Percentiles rank a stretch among this genome's conserved stretches.
Evolutionary conservation across 2,329 filamentous ascomycete genomes (phyloP).

Genomic region (Dactylonectria macrodidyma): DNA sequence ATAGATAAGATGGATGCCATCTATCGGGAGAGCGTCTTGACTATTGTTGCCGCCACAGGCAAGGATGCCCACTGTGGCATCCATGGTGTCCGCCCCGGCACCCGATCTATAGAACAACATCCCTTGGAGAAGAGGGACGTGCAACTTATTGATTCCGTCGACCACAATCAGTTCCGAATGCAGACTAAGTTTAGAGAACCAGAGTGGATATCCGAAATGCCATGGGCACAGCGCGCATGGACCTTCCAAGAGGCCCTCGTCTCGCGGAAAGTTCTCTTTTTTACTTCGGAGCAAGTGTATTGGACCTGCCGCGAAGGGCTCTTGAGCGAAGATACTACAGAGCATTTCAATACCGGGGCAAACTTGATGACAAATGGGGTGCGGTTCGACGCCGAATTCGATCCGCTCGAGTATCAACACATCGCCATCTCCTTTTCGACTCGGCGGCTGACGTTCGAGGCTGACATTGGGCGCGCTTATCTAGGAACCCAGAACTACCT

Average conservation of each 20-base stretch:
- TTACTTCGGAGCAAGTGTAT: conserved; percentile 20
- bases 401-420: conserved; percentile 7
- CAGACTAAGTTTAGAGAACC: conserved; percentile 11
- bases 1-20: conserved; percentile 24
- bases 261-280: conserved; percentile 13
- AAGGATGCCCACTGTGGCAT: conserved; percentile 7
- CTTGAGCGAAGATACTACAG: conserved; percentile 13
- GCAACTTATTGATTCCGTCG: conserved; percentile 14
- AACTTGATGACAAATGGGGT: background rate
- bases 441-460: conserved; percentile 14
- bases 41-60: conserved; percentile 18
- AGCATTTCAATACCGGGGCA: background rate
- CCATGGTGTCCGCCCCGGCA: conserved; percentile 12
- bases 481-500: conserved; percentile 7
- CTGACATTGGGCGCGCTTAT: conserved; percentile 18
- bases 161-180: conserved; percentile 2
- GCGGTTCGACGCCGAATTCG: conserved; percentile 1
- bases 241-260: conserved; percentile 23
- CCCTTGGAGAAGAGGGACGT: conserved; percentile 9
- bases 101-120: conserved; percentile 10
- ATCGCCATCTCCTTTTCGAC: conserved; percentile 14
- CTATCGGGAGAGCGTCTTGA: conserved; percentile 10
- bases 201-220: conserved; percentile 16
- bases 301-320: conserved; percentile 17
- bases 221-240: conserved; percentile 23